Evolutionary conservation across 2,329 filamentous ascomycete genomes (phyloP), one percentile per base, ranked within the genome.

Genomic region (Colletotrichum tabaci): DNA sequence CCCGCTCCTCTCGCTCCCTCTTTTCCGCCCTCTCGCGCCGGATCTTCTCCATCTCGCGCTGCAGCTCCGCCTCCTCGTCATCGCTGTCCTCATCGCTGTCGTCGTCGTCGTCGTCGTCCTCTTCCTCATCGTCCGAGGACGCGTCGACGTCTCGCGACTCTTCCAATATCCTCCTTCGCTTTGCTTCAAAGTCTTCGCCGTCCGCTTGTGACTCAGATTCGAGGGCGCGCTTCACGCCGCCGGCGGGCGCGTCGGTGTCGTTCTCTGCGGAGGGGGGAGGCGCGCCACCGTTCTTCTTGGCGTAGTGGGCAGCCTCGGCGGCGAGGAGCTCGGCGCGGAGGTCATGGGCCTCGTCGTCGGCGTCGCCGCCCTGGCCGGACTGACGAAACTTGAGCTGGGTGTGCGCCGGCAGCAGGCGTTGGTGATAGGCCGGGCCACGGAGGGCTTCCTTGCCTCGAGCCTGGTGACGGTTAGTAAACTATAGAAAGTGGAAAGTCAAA

Each of bases 401-500:
- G 82, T 99, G 93, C 42, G 96, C 96, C 44, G 96, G 96, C 16
- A 98, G 91, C 18, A 98, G 92, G 77, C 96, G 93, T 83, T 98
- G 96, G 81, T 99, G 96, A 86, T 98, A 98, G 77, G 95, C 96
- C 61, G 94, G 94, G 58, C 96, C 96, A 78, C 95, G 93, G 72
- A 95, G 92, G 78, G 95, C 94, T 84, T 99, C 96, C 87, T 98
- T 98, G 81, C 96, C 96, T 80, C 92, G 91, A 52, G 96, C 95
- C 93, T 95, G 74, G 3, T 18, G 74, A 4, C 26, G 50, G 73
- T 83, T 77, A 82, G 79, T 30, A 60, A 65, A 18, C 13, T 18
- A 35, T 12, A 15, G 18, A 16, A 57, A 35, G 50, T 13, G 15
- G 62, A 53, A 35, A 23, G n/a, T 10, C 8, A 23, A 40, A n/a